Base-by-base conservation (phyloP, 148 eudicot genomes). In the Drosera capensis region DNA sequence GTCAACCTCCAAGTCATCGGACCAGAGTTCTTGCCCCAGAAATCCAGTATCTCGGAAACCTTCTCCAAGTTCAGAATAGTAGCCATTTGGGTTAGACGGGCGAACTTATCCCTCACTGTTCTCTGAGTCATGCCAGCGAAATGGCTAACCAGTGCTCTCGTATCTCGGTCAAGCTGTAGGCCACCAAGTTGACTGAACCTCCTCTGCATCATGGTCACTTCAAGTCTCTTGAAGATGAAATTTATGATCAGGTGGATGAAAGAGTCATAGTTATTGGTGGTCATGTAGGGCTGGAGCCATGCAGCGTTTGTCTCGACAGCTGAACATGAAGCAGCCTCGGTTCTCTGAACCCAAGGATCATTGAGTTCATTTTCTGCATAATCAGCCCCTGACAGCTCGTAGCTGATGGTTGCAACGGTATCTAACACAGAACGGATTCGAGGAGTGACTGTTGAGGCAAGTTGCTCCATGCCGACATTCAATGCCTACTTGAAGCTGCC, bases 1-100 rank as follows among this genome's bases (percentile, higher is more conserved):
- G 96, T 82, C 8, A 87, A 59, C 53, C 96, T 70, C 96, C 96
- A 87, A 23, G 96, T 82, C 96, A 87, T 87, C 40, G 96, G 96
- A 54, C 96, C 94, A 1, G 96, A 76, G 61, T 82, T 82, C 67
- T 87, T 90, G 17, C 90, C 96, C 96, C 94, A 79, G 77, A 82
- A 87, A 68, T 87, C 96, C 58, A 82, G 68, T 65, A 87, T 87
- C 70, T 87, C 96, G 20, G 94, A 87, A 5, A 82, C 96, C 66
- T 87, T 87, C 52, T 87, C 96, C 55, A 87, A 62, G 65, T 87
- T 79, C 17, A 87, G 63, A 54, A 87, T 77, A 2, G 94, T 87
- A 2, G 96, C 96, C 96, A 87, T 82, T 29, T 87, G 96, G 39
- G 90, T 82, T 14, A 87, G 76, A n/a, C 90, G 85, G 52, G 90